Base-by-base conservation (phyloP, 2,329 filamentous ascomycete genomes). In the Calonectria henricotiae region DNA sequence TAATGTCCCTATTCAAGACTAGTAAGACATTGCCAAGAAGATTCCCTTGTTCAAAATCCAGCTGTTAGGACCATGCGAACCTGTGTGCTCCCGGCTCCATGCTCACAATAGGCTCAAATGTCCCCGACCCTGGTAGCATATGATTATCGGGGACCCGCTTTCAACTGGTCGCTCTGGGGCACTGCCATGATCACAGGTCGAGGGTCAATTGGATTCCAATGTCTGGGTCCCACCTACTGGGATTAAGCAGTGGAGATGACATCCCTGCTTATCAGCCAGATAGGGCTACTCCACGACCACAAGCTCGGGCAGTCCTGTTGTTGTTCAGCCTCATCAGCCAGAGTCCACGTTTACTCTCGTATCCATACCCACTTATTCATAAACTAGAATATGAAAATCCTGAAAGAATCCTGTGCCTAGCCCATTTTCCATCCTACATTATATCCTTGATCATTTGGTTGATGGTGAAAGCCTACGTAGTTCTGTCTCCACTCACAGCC, bases 91-190 rank as follows among this genome's bases (percentile, higher is more conserved):
- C n/a, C 12, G 9, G 49, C 15, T 13, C 12, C 49, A 35, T 54
- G 30, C 17, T 11, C 5, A 23, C 12, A 7, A 54, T 54, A 37
- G 49, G 49, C n/a, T 20, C 17, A 23, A 54, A 35, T 17, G 49
- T 54, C 17, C 17, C 49, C 49, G 49, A 54, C 9, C n/a, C 49
- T 13, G 35, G 49, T 5, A 17, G 13, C 49, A 54, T 9, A 27
- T 49, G 23, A 7, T 17, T 35, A 54, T 15, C 47, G 49, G 49
- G 30, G 49, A 54, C 49, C 49, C 49, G 17, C 49, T 54, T 54
- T 37, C 30, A 20, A 54, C 30, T 54, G 49, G 9, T 54, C 49
- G 25, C 30, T 30, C 3, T 35, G 30, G 1, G 25, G 4, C 49
- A 20, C 7, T 35, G 49, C 17, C 49, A 35, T n/a, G 8, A 11